These are phyloP conservation scores for Leccinum ochraceum DNA, from an alignment of 768 basidiomycete species.

Conservation along the genomic window DNA sequence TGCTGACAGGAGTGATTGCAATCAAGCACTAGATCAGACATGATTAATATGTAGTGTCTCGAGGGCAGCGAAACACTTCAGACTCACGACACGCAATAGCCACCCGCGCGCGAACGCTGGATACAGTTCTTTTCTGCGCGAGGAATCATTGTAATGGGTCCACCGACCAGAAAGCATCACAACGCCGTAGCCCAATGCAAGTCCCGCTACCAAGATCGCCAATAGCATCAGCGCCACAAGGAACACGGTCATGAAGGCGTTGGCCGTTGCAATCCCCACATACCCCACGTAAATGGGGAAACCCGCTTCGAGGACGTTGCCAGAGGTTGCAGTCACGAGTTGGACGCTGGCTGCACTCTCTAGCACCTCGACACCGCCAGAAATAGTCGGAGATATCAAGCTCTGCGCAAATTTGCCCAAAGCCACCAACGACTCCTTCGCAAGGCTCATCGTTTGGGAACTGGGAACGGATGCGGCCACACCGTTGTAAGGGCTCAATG, in stretches of 20 bases:
- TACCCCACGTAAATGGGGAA: conserved; percentile 81
- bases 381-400: conserved; percentile 6
- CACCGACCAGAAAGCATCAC: conserved; percentile 29
- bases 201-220: conserved; percentile 53
- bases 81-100: conserved; percentile 65
- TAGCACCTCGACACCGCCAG: conserved; percentile 29
- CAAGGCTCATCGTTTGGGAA: conserved; percentile 3
- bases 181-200: conserved; percentile 54
- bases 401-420: conserved; percentile 15
- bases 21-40: conserved; percentile 52
- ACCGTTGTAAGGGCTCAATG: conserved; percentile 76
- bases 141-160: conserved; percentile 20
- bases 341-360: conserved; percentile 45
- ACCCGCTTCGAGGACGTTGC: conserved; percentile 75
- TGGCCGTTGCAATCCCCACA: conserved; percentile 77
- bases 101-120: conserved; percentile 55
- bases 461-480: background rate
- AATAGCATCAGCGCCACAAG: conserved; percentile 67
- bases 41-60: conserved; percentile 3
- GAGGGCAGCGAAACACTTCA: background rate
- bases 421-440: conserved; percentile 10
- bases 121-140: conserved; percentile 37
- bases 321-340: conserved; percentile 60
- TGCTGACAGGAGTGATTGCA: conserved; percentile 63
- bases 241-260: conserved; percentile 91